phyloP scores from a whole-genome alignment of 352 stramenopile genomes.

The Pythium sp. region DNA sequence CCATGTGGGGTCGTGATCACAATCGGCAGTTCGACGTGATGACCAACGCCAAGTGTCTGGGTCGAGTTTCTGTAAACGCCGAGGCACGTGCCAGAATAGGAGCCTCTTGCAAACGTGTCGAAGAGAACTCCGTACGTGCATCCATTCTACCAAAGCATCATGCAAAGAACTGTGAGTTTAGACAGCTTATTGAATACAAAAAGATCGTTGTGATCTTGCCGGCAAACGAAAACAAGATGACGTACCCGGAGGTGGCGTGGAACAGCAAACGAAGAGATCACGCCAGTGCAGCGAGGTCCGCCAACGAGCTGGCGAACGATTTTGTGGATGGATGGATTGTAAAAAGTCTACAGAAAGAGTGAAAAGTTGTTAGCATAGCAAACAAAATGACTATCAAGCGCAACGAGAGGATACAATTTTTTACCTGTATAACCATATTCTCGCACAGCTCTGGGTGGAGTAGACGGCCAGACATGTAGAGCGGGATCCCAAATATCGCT shows the following conservation, averaged over 20 bases:
- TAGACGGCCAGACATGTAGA: conserved; percentile 83
- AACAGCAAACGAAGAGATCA: conserved; percentile 63
- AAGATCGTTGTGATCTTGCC: neutral
- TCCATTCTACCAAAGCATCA: conserved; percentile 19
- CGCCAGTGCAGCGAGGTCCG: conserved; percentile 66
- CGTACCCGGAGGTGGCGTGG: conserved; percentile 42
- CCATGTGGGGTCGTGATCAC: conserved; percentile 70
- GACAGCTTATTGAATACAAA: neutral
- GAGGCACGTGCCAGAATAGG: conserved; percentile 65
- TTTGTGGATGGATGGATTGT: conserved; percentile 84
- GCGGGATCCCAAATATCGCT: conserved; percentile 74
- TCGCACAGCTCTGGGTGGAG: conserved; percentile 82
- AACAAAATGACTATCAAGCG: neutral
- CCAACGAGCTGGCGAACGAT: conserved; percentile 81
- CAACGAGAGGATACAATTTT: neutral
- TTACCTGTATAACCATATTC: conserved; percentile 81
- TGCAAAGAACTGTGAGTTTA: neutral
- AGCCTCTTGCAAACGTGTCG: conserved; percentile 48
- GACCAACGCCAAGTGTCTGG: conserved; percentile 36
- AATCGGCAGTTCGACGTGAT: conserved; percentile 62
- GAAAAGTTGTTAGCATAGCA: neutral
- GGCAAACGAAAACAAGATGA: neutral
- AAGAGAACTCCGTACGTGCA: conserved; percentile 68
- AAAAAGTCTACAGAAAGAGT: conserved; percentile 52
- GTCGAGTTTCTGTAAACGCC: conserved; percentile 71